A percentile compares a stretch with the other conserved stretches of the same genome.
Conservation (phyloP, 306 rosid species). For the Casuarina glauca region DNA sequence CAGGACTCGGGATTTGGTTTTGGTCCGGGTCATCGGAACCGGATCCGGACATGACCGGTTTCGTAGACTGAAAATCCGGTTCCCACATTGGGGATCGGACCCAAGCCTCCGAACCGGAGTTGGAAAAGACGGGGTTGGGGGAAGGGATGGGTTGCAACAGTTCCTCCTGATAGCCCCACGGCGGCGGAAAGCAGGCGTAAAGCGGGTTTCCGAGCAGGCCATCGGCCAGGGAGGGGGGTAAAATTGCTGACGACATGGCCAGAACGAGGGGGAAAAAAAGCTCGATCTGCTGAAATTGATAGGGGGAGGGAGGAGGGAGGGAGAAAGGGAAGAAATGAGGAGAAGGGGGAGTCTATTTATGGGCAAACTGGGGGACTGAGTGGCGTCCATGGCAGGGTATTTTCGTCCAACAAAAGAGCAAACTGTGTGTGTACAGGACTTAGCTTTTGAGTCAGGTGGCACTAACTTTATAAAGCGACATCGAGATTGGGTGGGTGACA, state of each 20-base stretch:
- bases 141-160: slow-evolving; percentile 23
- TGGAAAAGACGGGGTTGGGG: slow-evolving; percentile 35
- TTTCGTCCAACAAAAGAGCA: slow-evolving; percentile 6
- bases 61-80: slow-evolving; percentile 5
- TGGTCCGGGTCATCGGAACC: slow-evolving; percentile 43
- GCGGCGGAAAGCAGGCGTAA: slow-evolving; percentile 36
- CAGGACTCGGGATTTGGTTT: slow-evolving; percentile 13
- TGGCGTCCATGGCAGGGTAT: slow-evolving; percentile 25
- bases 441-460: slow-evolving; percentile 85
- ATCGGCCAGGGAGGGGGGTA: slow-evolving; percentile 33
- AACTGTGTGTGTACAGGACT: slow-evolving; percentile 15
- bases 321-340: slow-evolving; percentile 84
- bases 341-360: slow-evolving; percentile 55
- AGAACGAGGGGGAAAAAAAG: background rate
- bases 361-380: background rate
- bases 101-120: slow-evolving; percentile 38
- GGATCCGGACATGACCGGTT: slow-evolving; percentile 24
- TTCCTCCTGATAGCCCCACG: slow-evolving; percentile 52
- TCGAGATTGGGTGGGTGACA: slow-evolving; percentile 23
- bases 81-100: background rate
- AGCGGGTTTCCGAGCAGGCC: slow-evolving; percentile 43
- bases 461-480: slow-evolving; percentile 22
- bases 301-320: slow-evolving; percentile 45
- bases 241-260: slow-evolving; percentile 62
- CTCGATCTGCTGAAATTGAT: slow-evolving; percentile 3